Base-by-base conservation (phyloP, 2,329 filamentous ascomycete genomes). In the Berkeleyomyces basicola region DNA sequence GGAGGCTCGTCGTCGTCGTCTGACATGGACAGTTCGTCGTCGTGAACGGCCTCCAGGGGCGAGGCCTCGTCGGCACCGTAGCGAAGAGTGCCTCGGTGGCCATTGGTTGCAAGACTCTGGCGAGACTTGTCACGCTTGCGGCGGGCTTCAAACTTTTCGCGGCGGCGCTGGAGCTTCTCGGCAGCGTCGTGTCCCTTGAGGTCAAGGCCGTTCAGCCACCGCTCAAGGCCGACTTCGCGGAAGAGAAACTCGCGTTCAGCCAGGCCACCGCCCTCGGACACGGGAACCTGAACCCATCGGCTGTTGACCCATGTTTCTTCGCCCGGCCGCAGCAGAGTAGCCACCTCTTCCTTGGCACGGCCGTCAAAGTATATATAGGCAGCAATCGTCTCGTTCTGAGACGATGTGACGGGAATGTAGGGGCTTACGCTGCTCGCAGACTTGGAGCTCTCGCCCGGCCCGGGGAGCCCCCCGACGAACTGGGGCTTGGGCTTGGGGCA, bases 241-340 rank as follows among this genome's bases (percentile, higher is more conserved):
- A 99, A 99, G 67, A 99, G 77, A 68, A 99, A 99, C 72, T 99
- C 93, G 67, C 93, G 84, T 77, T 99, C 93, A 39, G 93, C 93
- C 55, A 99, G 82, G 49, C 93, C 93, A 59, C 93, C 93, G 40
- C 92, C 92, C 74, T 97, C 92, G 33, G 86, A 83, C 37, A 91
- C 86, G 2, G 92, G 90, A 5, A 99, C 84, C 71, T 95, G 92
- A 59, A 99, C 93, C 93, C 93, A 99, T 69, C 93, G 82, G 63
- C 90, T 96, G 71, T 97, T 99, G 33, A 99, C 95, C 93, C 93
- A 99, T 1, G 93, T 99, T 75, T 99, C 93, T 72, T 97, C 93
- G 33, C 93, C 92, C 10, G 91, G 87, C 62, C 93, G 82, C 61
- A 99, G 78, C 63, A 99, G 77, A 10, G 93, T 99, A 61, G 93